phyloP scores from a whole-genome alignment of 164 flowering plant genomes.

The Aristolochia californica region DNA sequence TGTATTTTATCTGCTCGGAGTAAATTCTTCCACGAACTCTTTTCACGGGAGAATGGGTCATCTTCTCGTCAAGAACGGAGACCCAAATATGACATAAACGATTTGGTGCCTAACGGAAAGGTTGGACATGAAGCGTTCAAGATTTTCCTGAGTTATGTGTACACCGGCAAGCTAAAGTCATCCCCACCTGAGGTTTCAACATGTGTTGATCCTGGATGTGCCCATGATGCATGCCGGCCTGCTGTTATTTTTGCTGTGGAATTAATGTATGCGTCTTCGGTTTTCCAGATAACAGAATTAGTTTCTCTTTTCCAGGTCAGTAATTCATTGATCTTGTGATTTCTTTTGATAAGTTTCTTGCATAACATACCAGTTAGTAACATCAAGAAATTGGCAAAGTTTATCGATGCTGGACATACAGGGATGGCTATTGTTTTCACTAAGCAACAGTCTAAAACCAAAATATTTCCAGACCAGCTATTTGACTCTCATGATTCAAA shows the following conservation, averaged over 20 bases:
- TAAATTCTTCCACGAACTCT: constrained; percentile 40
- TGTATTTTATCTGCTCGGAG: constrained; percentile 67
- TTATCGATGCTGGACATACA: too few relatives aligned
- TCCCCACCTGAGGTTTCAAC: constrained; percentile 53
- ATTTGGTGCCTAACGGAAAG: constrained; percentile 46
- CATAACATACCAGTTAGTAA: background rate
- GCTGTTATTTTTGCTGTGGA: constrained; percentile 54
- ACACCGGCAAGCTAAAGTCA: constrained; percentile 56
- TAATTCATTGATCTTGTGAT: too few relatives aligned
- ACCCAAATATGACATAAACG: constrained; percentile 36
- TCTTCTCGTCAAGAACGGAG: constrained; percentile 26
- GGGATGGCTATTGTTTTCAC: too few relatives aligned
- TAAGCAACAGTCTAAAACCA: too few relatives aligned
- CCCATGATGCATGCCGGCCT: constrained; percentile 62
- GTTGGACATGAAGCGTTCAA: constrained; percentile 58
- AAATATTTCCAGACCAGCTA: too few relatives aligned
- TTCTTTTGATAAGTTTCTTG: background rate
- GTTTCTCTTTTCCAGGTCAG: constrained; percentile 60
- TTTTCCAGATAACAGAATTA: constrained; percentile 59
- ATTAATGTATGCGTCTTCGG: constrained; percentile 50
- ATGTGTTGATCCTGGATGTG: constrained; percentile 51
- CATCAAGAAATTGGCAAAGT: too few relatives aligned
- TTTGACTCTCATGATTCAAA: too few relatives aligned
- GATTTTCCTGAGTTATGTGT: constrained; percentile 48
- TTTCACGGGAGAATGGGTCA: constrained; percentile 18